A percentile compares a stretch with the other conserved stretches of the same genome.
These are phyloP conservation scores for Bombardia bombarda DNA, from an alignment of 495 filamentous ascomycete species.

Conservation along the genomic window DNA sequence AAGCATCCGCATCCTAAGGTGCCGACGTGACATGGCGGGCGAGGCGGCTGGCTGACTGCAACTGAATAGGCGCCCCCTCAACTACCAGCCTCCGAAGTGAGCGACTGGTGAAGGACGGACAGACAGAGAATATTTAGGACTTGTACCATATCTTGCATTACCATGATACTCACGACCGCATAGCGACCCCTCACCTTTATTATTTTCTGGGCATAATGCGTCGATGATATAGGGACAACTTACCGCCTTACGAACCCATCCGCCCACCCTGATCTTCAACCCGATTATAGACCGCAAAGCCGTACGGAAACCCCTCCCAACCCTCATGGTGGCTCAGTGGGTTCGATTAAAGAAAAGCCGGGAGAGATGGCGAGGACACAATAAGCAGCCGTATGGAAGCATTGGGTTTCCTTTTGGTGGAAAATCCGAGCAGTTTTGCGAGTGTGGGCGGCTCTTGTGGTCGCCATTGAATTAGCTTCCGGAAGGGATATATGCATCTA, in stretches of 20 bases:
- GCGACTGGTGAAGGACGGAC: neutral
- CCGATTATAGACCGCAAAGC: neutral
- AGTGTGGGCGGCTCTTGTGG: neutral
- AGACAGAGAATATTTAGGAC: slow-evolving; percentile 4
- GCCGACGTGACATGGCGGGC: neutral
- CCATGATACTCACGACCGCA: slow-evolving; percentile 29
- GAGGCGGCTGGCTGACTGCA: neutral
- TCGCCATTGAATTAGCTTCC: neutral
- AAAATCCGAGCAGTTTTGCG: too few species aligned
- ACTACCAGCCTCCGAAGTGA: slow-evolving; percentile 67
- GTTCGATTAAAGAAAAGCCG: neutral
- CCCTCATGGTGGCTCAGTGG: neutral
- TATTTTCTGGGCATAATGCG: slow-evolving; percentile 25
- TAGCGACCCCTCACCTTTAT: slow-evolving; percentile 31
- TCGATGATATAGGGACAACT: slow-evolving; percentile 17
- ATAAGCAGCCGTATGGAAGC: too few species aligned
- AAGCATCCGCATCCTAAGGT: slow-evolving; percentile 31
- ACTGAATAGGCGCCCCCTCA: slow-evolving; percentile 65
- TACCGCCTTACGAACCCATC: neutral
- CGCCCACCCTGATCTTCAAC: slow-evolving; percentile 3
- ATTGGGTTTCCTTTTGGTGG: too few species aligned
- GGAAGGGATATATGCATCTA: neutral
- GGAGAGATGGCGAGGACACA: too few species aligned
- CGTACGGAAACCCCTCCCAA: neutral
- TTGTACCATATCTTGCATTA: slow-evolving; percentile 20